Evolutionary conservation across 2,329 filamentous ascomycete species (phyloP).

Genomic region (Cladosporium sp.): DNA sequence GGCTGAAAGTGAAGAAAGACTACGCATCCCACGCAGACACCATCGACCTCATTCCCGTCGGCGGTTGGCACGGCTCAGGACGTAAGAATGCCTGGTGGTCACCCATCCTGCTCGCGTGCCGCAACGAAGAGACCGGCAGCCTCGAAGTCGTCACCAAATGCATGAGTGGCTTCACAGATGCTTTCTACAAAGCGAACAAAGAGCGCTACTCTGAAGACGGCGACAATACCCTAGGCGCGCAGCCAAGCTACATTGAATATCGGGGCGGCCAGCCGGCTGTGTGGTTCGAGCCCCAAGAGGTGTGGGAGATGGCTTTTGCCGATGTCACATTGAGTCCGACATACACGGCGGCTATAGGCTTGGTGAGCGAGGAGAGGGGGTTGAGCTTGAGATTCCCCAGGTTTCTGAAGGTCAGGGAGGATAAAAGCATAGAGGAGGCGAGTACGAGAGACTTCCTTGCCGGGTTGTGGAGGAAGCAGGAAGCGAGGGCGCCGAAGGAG

Average conservation of each 20-base stretch:
- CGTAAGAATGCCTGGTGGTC: constrained; percentile 97
- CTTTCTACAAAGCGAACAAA: constrained; percentile 81
- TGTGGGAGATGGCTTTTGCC: constrained; percentile 97
- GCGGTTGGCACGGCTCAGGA: constrained; percentile 87
- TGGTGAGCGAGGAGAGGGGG: constrained; percentile 81
- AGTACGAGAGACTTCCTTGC: constrained; percentile 81
- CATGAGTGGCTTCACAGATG: constrained; percentile 93
- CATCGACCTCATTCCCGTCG: constrained; percentile 85
- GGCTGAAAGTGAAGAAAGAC: constrained; percentile 99
- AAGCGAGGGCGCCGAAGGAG: constrained; percentile 44
- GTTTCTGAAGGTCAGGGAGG: constrained; percentile 81
- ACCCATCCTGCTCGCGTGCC: constrained; percentile 84
- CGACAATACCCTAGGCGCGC: constrained; percentile 38
- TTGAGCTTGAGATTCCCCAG: constrained; percentile 86
- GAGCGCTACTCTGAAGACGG: constrained; percentile 65
- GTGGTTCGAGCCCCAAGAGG: constrained; percentile 96
- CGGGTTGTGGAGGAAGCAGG: constrained; percentile 77
- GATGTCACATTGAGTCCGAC: constrained; percentile 91
- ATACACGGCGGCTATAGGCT: constrained; percentile 84
- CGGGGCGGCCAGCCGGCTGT: constrained; percentile 68
- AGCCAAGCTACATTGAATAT: constrained; percentile 79
- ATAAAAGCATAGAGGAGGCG: constrained; percentile 90
- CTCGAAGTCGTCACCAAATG: constrained; percentile 95
- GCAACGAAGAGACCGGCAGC: constrained; percentile 78
- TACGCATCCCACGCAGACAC: constrained; percentile 74